A percentile compares a stretch with the other conserved stretches of the same genome.
These are phyloP conservation scores for Amylocystis lapponica DNA, from an alignment of 768 basidiomycete genomes.

Conservation along the genomic window DNA sequence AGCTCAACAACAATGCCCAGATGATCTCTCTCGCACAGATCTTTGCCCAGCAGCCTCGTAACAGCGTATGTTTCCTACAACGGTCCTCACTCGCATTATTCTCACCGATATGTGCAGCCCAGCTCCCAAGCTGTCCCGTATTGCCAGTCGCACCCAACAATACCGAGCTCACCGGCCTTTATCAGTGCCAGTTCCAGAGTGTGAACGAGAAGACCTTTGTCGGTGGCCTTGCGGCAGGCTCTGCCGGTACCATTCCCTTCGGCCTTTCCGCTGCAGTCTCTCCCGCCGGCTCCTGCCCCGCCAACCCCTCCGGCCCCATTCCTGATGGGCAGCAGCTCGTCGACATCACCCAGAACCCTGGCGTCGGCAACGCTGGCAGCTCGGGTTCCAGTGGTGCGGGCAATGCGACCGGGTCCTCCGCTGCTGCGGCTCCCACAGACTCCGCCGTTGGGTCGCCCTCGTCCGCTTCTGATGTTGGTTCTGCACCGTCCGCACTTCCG, in stretches of 20 bases:
- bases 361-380: constrained; percentile 5
- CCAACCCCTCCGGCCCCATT: constrained; percentile 41
- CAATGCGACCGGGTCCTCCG: constrained; percentile 5
- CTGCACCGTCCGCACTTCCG: no score
- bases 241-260: constrained; percentile 47
- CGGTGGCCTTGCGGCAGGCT: constrained; percentile 37
- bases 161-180: constrained; percentile 46
- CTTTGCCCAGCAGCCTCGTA: constrained; percentile 53
- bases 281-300: constrained; percentile 48
- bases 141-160: constrained; percentile 51
- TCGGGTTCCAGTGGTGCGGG: constrained; percentile 5
- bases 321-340: constrained; percentile 40
- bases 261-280: constrained; percentile 33
- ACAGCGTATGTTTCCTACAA: constrained; percentile 31
- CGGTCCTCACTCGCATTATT: constrained; percentile 15
- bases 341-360: constrained; percentile 18
- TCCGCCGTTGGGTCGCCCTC: constrained; percentile 9
- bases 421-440: constrained; percentile 5
- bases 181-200: constrained; percentile 54
- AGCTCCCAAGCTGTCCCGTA: constrained; percentile 35
- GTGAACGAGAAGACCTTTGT: constrained; percentile 40
- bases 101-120: constrained; percentile 7
- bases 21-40: constrained; percentile 50
- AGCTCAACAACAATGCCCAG: constrained; percentile 36
- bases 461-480: constrained; percentile 7